phyloP scores from a whole-genome alignment of 2,329 filamentous ascomycete species.

The Xylariaceae sp. region DNA sequence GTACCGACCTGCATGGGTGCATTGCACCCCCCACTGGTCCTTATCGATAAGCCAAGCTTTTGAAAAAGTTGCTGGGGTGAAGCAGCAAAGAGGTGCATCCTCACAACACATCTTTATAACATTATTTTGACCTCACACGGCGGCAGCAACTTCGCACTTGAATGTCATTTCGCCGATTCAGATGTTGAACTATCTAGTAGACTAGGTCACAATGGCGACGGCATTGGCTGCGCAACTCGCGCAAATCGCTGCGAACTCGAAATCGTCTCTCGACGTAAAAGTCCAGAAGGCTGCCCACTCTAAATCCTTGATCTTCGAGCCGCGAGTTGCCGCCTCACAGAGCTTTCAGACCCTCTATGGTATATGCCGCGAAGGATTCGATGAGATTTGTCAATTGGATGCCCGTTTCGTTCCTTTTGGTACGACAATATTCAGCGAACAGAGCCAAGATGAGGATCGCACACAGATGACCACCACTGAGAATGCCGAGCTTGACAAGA shows the following conservation, averaged over 20 bases:
- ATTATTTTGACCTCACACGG: not conserved
- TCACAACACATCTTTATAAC: too few relatives aligned
- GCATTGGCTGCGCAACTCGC: constrained; percentile 93
- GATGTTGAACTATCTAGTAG: constrained; percentile 15
- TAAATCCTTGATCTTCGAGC: constrained; percentile 93
- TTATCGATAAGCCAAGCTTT: constrained; percentile 24
- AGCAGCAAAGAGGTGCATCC: not conserved
- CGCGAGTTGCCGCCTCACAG: constrained; percentile 82
- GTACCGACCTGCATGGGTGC: too few relatives aligned
- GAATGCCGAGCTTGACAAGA: constrained; percentile 79
- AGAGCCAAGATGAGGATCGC: constrained; percentile 88
- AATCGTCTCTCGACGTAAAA: constrained; percentile 88
- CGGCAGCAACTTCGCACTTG: not conserved
- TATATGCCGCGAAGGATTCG: constrained; percentile 86
- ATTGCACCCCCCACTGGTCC: constrained; percentile 4
- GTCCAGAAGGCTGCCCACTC: constrained; percentile 90
- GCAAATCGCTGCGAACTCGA: constrained; percentile 87
- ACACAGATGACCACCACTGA: constrained; percentile 81
- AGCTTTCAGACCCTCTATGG: constrained; percentile 88
- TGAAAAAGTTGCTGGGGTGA: constrained; percentile 28
- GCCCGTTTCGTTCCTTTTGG: constrained; percentile 76
- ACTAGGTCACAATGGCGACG: constrained; percentile 68
- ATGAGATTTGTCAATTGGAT: constrained; percentile 89
- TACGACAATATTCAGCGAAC: constrained; percentile 85
- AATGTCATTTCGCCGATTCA: constrained; percentile 4